Base-by-base conservation (phyloP, 306 rosid genomes). In the Fragaria nilgerrensis region DNA sequence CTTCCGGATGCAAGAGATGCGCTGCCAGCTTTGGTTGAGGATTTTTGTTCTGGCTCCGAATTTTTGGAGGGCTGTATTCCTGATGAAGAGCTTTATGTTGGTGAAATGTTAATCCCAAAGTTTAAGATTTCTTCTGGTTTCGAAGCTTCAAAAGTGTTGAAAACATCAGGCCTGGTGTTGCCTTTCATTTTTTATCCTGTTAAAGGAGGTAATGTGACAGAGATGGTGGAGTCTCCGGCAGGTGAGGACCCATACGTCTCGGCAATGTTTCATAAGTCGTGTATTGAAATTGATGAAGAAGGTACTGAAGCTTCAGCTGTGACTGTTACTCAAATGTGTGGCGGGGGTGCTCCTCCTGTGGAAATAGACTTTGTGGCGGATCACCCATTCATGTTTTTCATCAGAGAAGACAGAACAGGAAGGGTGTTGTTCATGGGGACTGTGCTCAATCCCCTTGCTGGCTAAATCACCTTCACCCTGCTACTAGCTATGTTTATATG, bases 371-470 rank as follows among this genome's bases (percentile, higher is more conserved):
- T 74, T 53, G 77, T 82, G 11, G 85, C 85, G 4, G 85, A 74
- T 27, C 85, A 78, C 43, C 80, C 77, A 0, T 82, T 82, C 80
- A 14, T 77, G 32, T 82, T 77, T 68, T 20, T 73, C 47, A 77
- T 77, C 27, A 48, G 34, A 61, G 85, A 82, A 68, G 50, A 61
- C 25, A 52, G 2, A 4, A 53, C 50, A 5, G 22, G 73, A 36
- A 3, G 17, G 13, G 50, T 82, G 22, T 19, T 78, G 68, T 82
- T 82, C 23, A n/a, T 82, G 6, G 85, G 85, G 20, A 68, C 45
- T 1, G 79, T 76, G 13, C 75, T 70, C 68, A 63, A 81, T 47
- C 85, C 78, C 14, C 58, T 69, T 44, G 37, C 34, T 25, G 66
- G 66, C 37, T 25, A 37, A 61, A 23, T 12, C 3, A 23, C 65